Conservation (phyloP, 148 eudicot species). For the Spergularia marina region DNA sequence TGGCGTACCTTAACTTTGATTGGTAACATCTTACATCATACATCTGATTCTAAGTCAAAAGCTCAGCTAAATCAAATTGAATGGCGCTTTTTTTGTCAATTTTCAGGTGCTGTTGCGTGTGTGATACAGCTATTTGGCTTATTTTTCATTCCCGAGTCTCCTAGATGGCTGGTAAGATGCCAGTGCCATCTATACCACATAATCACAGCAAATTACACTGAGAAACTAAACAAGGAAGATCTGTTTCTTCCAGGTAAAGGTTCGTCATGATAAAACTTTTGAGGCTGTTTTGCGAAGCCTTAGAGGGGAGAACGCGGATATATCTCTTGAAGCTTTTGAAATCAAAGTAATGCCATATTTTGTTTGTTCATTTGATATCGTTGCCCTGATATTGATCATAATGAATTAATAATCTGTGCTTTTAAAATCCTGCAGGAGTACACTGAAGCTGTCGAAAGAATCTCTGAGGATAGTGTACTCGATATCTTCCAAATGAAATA, state of each 20-base stretch:
- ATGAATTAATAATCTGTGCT: neutral
- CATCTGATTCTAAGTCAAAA: neutral
- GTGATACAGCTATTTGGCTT: slow-evolving; percentile 45
- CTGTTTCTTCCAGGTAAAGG: slow-evolving; percentile 45
- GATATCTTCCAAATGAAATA: slow-evolving; percentile 48
- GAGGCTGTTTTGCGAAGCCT: slow-evolving; percentile 45
- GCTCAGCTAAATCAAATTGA: neutral
- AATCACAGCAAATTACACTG: too few species aligned
- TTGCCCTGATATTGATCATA: neutral
- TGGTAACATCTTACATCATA: slow-evolving; percentile 23
- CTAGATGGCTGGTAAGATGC: slow-evolving; percentile 65
- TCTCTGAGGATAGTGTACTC: slow-evolving; percentile 31
- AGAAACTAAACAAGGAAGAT: neutral
- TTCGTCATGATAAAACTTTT: slow-evolving; percentile 42
- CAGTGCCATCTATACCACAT: too few species aligned
- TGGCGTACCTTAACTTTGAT: slow-evolving; percentile 52
- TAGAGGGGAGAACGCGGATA: slow-evolving; percentile 51
- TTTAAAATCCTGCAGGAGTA: slow-evolving; percentile 36
- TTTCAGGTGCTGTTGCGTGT: slow-evolving; percentile 52
- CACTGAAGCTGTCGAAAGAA: slow-evolving; percentile 27
- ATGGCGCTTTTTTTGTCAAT: neutral
- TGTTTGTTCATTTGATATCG: neutral
- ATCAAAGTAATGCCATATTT: slow-evolving; percentile 40
- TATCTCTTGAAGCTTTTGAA: slow-evolving; percentile 57
- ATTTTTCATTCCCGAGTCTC: slow-evolving; percentile 64